A percentile compares a stretch with the other conserved stretches of the same genome.
Evolutionary conservation across 164 flowering plant species (phyloP).

Genomic region (Nymphaea thermarum): DNA sequence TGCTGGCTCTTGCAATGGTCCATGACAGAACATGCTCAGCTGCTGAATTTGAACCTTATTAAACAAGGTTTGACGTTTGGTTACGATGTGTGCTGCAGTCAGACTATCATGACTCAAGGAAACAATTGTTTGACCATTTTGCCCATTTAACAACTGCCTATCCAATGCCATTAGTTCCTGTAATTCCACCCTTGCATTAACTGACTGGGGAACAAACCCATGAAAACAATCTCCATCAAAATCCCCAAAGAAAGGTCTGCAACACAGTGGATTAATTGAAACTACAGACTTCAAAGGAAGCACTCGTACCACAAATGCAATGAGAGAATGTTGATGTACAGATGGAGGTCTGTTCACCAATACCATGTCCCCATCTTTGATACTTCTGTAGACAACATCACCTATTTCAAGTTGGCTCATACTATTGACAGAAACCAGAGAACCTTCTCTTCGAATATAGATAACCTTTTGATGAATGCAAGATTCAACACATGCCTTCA

Average conservation of each 20-base stretch:
- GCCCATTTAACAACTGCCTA: constrained; percentile 53
- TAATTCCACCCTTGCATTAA: constrained; percentile 64
- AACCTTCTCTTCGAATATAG: constrained; percentile 37
- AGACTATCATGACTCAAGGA: constrained; percentile 77
- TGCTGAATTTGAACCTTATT: constrained; percentile 55
- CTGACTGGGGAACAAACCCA: constrained; percentile 80
- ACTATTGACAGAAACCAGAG: constrained; percentile 13
- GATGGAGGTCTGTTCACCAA: constrained; percentile 90
- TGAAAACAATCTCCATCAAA: constrained; percentile 97
- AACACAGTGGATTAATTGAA: constrained; percentile 73
- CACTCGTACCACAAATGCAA: constrained; percentile 55
- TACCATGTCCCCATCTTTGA: constrained; percentile 67
- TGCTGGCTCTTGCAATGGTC: constrained; percentile 25
- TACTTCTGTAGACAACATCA: constrained; percentile 43
- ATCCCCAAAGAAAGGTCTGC: constrained; percentile 82
- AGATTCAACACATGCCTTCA: constrained; percentile 21
- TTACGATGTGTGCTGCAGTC: constrained; percentile 51
- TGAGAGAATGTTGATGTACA: constrained; percentile 76
- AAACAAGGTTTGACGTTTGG: constrained; percentile 35
- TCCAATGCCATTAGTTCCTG: constrained; percentile 60
- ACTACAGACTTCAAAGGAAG: constrained; percentile 53
- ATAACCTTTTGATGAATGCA: constrained; percentile 40
- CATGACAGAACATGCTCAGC: constrained; percentile 53
- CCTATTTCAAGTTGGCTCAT: constrained; percentile 33
- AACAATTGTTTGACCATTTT: constrained; percentile 68